phyloP scores from a whole-genome alignment of 371 early-diverging fungal genomes.

The Nematocida major region DNA sequence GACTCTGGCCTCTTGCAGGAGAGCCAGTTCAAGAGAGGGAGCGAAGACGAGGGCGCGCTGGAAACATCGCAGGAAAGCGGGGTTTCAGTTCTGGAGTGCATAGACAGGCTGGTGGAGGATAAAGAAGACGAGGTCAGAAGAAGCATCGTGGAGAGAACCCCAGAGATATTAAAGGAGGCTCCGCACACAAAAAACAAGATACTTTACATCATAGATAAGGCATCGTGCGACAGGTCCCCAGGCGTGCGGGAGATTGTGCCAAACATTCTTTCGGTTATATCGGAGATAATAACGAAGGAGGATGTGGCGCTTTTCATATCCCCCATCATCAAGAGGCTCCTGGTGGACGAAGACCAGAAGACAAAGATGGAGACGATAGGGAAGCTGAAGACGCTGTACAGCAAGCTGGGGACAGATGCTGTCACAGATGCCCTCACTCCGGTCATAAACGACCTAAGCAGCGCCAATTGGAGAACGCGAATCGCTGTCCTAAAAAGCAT shows the following conservation, averaged over 20 bases:
- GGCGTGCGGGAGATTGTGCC: slow-evolving; percentile 22
- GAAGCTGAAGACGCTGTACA: slow-evolving; percentile 19
- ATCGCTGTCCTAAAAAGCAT: slow-evolving; percentile 40
- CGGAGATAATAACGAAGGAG: slow-evolving; percentile 10
- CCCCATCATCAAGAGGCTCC: slow-evolving; percentile 28
- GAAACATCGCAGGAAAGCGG: not conserved
- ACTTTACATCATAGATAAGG: slow-evolving; percentile 19
- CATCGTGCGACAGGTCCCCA: slow-evolving; percentile 6
- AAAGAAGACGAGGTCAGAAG: slow-evolving; percentile 33
- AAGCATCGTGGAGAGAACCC: not conserved
- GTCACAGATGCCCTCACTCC: slow-evolving; percentile 27
- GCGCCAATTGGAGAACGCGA: slow-evolving; percentile 41
- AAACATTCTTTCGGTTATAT: not conserved
- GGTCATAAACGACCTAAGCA: slow-evolving; percentile 36
- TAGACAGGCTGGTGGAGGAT: slow-evolving; percentile 19
- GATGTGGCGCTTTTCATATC: slow-evolving; percentile 7
- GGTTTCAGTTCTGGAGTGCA: not conserved
- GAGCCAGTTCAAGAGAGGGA: too few species aligned
- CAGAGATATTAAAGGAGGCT: not conserved
- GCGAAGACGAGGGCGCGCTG: not conserved
- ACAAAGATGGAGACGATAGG: slow-evolving; percentile 47
- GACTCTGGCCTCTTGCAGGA: too few species aligned
- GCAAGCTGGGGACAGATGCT: slow-evolving; percentile 24
- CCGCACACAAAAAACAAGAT: slow-evolving; percentile 24
- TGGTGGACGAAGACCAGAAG: slow-evolving; percentile 20